Evolutionary conservation across 225 moss, liverwort and hornwort species (phyloP), one percentile per base, ranked within the genome.

Genomic region (Straminergon stramineum): DNA sequence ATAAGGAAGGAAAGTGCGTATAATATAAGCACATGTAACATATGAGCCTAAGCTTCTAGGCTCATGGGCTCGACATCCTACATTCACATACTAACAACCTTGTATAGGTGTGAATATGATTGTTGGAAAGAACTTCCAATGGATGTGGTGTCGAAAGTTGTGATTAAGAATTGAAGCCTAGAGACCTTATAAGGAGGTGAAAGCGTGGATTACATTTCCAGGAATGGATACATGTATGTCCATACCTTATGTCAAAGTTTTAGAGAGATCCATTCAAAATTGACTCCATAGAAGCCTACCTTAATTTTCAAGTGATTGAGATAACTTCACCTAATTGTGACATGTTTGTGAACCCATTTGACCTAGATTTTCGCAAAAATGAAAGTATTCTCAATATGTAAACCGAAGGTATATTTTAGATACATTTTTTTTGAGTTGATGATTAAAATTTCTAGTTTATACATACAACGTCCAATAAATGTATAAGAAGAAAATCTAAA

Each of bases 221-320:
- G 20, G 57, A 57, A 57, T 19, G 35, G 10, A 3, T 67, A 67
- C 10, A 35, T 67, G 35, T 34, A 35, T 67, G 35, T 67, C 67
- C 1, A 67, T 11, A 67, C 34, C 3, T 67, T 67, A 3, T 35
- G 11, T 19, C 11, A 67, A 19, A 19, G 35, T 35, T 35, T 67
- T 22, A 10, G 10, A 67, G 19, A 18, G 35, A 20, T 67, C 6
- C 5, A 67, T 67, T 67, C 67, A 35, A 66, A 35, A 19, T 35
- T 67, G 35, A 35, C 35, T 67, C 35, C 1, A 0, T 67, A 19
- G 35, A 19, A 67, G 19, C 35, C 1, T 35, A 0, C 1, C 2
- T 15, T 9, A 71, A 71, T 41, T 71, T 41, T 41, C 26, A 71
- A 26, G 15, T 41, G 3, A 5, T 43, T 43, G 9, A 3, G 4